Evolutionary conservation across 2,329 filamentous ascomycete genomes (phyloP), one percentile per base, ranked within the genome.

Genomic region (Pezicula rhizophila): DNA sequence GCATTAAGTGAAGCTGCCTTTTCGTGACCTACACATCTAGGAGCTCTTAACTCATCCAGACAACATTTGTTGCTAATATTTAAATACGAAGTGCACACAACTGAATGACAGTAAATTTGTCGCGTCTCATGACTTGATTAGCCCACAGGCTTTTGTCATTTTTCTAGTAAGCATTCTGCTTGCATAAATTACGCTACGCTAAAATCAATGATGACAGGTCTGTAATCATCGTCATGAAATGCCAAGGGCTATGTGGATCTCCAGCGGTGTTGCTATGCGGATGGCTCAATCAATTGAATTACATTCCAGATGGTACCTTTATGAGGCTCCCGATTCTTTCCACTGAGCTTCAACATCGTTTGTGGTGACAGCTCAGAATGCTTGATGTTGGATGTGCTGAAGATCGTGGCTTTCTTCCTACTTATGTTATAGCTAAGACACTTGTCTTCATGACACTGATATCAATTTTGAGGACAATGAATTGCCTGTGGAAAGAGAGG

Each of bases 341-440:
- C 57, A 77, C 77, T 2, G 81, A 86, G 60, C 84, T 85, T 72
- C 74, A 81, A 17, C 70, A 82, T 35, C 71, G 82, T 5, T 70
- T 85, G 17, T 86, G 82, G 82, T 83, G 79, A 79, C 75, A 80
- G 58, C 74, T 84, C 25, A 33, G 38, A 20, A 28, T 49, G 25
- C 26, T 40, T 18, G 44, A 67, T 56, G 63, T 77, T 3, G 71
- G 75, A 8, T 71, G 75, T 0, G 72, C 77, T 2, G 78, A 82
- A 52, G 74, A 80, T 48, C 66, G 75, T 3, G 77, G 76, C 8
- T 48, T 42, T 39, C 42, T 45, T 37, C 42, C 42, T 18, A 45
- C 42, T n/a, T 15, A 45, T 45, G 31, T 45, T 45, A 45, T 37
- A 31, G 42, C 4, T 4, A 37, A 8, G 34, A 37, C 15, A 37